These are phyloP conservation scores for Erythrobasidium yunnanense DNA, from an alignment of 768 basidiomycete genomes.

Conservation along the genomic window DNA sequence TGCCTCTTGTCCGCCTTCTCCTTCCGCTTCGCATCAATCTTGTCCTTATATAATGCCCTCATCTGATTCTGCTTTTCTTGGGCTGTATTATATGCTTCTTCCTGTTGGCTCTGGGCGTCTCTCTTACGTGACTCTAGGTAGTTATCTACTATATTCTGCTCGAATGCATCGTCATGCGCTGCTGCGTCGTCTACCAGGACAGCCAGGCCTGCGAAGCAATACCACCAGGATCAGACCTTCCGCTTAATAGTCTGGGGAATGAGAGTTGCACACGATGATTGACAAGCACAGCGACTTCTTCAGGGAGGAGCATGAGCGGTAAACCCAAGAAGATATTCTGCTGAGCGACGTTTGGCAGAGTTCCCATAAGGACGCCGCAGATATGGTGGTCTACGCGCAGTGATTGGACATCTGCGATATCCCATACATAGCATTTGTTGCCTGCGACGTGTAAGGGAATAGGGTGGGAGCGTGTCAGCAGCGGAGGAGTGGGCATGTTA, in stretches of 20 bases:
- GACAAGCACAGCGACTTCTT: constrained; percentile 81
- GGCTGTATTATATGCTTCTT: constrained; percentile 47
- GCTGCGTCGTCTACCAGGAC: constrained; percentile 61
- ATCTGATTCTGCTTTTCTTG: constrained; percentile 49
- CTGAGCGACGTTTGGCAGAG: constrained; percentile 84
- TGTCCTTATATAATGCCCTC: constrained; percentile 49
- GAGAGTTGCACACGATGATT: constrained; percentile 74
- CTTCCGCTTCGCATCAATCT: constrained; percentile 42
- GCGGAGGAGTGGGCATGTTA: neutral
- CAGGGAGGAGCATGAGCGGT: constrained; percentile 77
- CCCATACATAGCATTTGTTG: constrained; percentile 76
- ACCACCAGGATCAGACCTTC: no score
- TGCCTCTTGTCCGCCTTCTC: constrained; percentile 34
- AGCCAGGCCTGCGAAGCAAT: constrained; percentile 75
- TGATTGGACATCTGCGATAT: constrained; percentile 72
- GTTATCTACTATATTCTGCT: constrained; percentile 34
- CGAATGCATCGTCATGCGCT: constrained; percentile 44
- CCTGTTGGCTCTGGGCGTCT: constrained; percentile 47
- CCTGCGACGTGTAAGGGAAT: constrained; percentile 63
- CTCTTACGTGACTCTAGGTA: no score
- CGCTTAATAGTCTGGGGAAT: no score
- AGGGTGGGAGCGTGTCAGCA: neutral
- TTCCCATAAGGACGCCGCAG: constrained; percentile 76
- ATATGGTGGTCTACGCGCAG: constrained; percentile 70
- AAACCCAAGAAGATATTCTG: constrained; percentile 93